Evolutionary conservation across 1,284 basidiomycete genomes (phyloP).

Genomic region (Ustilago cynodontis): DNA sequence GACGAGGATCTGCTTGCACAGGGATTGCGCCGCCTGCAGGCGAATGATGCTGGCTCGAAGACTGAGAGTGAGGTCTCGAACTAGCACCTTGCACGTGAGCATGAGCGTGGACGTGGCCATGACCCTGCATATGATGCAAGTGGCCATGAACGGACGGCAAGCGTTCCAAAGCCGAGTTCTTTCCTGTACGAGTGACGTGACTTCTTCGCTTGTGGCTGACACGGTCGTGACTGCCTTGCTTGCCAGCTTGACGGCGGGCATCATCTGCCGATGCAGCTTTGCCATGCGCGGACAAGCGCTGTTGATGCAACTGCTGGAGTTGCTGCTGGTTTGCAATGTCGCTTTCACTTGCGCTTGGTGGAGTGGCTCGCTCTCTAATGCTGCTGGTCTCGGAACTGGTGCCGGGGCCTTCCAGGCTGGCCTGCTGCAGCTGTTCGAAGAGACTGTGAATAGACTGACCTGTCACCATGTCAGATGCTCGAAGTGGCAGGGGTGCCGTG

Average conservation of each 20-base stretch:
- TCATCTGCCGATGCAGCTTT: constrained; percentile 57
- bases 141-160: constrained; percentile 50
- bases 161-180: constrained; percentile 49
- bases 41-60: constrained; percentile 43
- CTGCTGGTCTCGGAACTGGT: constrained; percentile 42
- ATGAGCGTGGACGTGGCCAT: constrained; percentile 24
- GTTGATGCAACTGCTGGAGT: constrained; percentile 28
- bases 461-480: constrained; percentile 42
- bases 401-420: constrained; percentile 37
- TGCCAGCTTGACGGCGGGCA: constrained; percentile 45
- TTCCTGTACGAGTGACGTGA: constrained; percentile 45
- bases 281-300: constrained; percentile 9
- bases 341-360: constrained; percentile 46
- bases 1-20: constrained; percentile 22
- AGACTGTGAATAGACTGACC: constrained; percentile 45
- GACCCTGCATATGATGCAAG: constrained; percentile 42
- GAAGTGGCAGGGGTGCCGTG: constrained; percentile 39
- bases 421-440: constrained; percentile 49
- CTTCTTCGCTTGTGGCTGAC: constrained; percentile 47
- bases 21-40: constrained; percentile 35
- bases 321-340: constrained; percentile 35
- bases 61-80: constrained; percentile 40
- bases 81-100: constrained; percentile 7
- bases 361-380: constrained; percentile 32
- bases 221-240: constrained; percentile 37